These are phyloP conservation scores for Wolfiporia cocos DNA, from an alignment of 1,284 basidiomycete genomes.

Conservation along the genomic window DNA sequence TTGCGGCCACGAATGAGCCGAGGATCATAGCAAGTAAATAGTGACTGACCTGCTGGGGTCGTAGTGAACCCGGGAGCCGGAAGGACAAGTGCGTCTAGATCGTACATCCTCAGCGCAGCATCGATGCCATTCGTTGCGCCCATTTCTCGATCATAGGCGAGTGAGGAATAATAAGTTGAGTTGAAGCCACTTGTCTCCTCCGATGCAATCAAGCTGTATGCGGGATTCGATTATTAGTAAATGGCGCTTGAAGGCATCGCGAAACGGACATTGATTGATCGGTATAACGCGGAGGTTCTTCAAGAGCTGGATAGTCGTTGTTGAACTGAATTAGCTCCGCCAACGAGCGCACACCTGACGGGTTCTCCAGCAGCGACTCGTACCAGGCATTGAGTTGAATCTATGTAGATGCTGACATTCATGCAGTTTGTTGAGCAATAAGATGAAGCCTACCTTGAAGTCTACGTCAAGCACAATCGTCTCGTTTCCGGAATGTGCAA, in stretches of 20 bases:
- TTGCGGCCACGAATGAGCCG: too few relatives aligned
- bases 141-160: constrained; percentile 45
- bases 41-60: constrained; percentile 33
- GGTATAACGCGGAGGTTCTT: constrained; percentile 42
- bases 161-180: constrained; percentile 39
- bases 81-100: constrained; percentile 53
- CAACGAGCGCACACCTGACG: constrained; percentile 46
- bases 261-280: constrained; percentile 37
- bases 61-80: constrained; percentile 46
- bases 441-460: constrained; percentile 41
- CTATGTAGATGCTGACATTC: too few relatives aligned
- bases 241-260: too few relatives aligned
- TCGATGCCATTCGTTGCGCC: constrained; percentile 54
- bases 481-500: constrained; percentile 45
- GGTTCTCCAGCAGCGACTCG: constrained; percentile 35
- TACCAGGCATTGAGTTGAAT: constrained; percentile 46
- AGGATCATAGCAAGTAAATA: too few relatives aligned
- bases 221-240: too few relatives aligned
- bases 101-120: constrained; percentile 40
- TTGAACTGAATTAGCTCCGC: constrained; percentile 54
- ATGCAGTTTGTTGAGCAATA: neutral
- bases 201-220: constrained; percentile 38
- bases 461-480: constrained; percentile 46
- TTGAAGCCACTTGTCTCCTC: constrained; percentile 44
- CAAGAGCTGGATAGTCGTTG: constrained; percentile 39